Percentiles rank a stretch among this genome's conserved stretches.
phyloP scores from a whole-genome alignment of 2,329 filamentous ascomycete genomes.

The Hymenoscyphus fructigenus region DNA sequence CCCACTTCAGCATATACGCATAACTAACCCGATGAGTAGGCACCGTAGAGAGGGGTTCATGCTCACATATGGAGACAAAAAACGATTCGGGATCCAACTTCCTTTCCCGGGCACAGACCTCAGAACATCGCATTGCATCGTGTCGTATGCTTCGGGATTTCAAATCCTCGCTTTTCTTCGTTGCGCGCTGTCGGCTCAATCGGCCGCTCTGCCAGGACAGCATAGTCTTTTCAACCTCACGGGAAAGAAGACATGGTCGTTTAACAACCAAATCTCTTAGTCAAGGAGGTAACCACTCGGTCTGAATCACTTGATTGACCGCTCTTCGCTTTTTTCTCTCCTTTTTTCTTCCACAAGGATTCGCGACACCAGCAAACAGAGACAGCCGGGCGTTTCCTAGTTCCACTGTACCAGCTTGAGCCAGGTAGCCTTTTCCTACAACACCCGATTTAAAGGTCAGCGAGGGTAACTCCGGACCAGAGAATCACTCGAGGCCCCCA shows the following conservation, averaged over 20 bases:
- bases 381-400: background rate
- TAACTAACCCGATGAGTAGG: background rate
- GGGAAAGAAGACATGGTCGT: background rate
- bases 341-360: background rate
- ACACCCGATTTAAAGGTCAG: slow-evolving; percentile 5
- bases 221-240: too few species aligned
- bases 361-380: background rate
- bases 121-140: slow-evolving; percentile 1
- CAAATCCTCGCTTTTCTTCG: too few species aligned
- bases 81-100: slow-evolving; percentile 5
- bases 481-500: background rate
- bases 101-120: slow-evolving; percentile 4
- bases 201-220: too few species aligned
- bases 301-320: background rate
- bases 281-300: background rate
- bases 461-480: background rate
- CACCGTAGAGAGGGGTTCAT: background rate
- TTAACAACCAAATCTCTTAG: background rate
- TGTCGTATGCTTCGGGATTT: background rate
- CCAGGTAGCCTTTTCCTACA: slow-evolving; percentile 3
- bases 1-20: background rate
- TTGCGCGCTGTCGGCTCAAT: too few species aligned
- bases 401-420: background rate
- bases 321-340: background rate
- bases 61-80: background rate